These are phyloP conservation scores for Urochloa ruziziensis DNA, from an alignment of 176 grass and related monocot genomes.

Conservation along the genomic window DNA sequence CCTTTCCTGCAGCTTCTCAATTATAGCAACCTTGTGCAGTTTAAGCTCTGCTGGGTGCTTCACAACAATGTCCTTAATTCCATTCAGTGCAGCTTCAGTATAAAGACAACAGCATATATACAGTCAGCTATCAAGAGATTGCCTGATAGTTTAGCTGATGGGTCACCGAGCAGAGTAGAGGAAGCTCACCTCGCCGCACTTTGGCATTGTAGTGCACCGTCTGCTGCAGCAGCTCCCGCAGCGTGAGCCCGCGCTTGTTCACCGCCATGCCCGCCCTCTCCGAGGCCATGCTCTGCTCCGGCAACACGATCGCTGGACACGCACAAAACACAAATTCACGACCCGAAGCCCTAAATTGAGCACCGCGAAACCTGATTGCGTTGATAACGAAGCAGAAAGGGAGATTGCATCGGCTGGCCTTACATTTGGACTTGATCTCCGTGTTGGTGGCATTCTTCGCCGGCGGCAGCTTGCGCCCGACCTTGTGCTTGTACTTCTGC, in stretches of 20 bases:
- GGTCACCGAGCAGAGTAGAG: neutral
- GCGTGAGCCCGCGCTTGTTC: slow-evolving; percentile 75
- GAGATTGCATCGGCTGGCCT: neutral
- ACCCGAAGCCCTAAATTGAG: slow-evolving; percentile 5
- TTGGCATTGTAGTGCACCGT: slow-evolving; percentile 57
- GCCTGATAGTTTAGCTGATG: neutral
- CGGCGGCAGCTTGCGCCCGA: slow-evolving; percentile 85
- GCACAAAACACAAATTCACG: neutral
- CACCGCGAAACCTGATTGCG: neutral
- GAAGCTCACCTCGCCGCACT: slow-evolving; percentile 48
- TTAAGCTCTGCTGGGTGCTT: slow-evolving; percentile 84
- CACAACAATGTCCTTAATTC: slow-evolving; percentile 63
- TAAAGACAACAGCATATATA: neutral
- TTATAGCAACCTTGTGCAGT: slow-evolving; percentile 67
- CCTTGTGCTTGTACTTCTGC: slow-evolving; percentile 85
- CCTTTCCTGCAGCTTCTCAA: slow-evolving; percentile 81
- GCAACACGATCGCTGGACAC: slow-evolving; percentile 54
- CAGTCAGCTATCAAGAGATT: neutral
- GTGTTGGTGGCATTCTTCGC: slow-evolving; percentile 88
- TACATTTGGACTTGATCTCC: slow-evolving; percentile 87
- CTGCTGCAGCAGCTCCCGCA: slow-evolving; percentile 70
- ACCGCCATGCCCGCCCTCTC: slow-evolving; percentile 76
- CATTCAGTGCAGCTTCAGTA: slow-evolving; percentile 70
- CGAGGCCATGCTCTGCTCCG: slow-evolving; percentile 81
- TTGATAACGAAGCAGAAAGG: neutral